Conservation (phyloP, 192 early-diverging fungal genomes). For the Gonapodya prolifera region DNA sequence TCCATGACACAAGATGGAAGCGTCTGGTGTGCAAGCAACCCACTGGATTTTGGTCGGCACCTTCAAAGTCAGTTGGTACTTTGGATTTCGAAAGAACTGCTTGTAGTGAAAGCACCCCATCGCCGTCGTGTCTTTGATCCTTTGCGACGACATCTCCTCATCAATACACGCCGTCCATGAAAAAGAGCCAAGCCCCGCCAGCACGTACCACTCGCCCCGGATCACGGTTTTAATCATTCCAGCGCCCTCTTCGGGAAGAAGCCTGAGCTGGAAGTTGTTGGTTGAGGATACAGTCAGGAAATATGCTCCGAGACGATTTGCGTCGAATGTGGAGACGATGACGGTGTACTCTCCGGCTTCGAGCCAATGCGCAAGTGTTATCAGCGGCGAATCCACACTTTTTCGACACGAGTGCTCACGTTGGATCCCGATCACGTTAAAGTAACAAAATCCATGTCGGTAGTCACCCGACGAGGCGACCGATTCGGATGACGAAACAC, state of each 20-base stretch:
- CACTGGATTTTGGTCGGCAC: constrained; percentile 46
- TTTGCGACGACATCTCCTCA: background rate
- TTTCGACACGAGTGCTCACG: constrained; percentile 22
- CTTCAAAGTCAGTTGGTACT: constrained; percentile 44
- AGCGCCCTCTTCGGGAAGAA: constrained; percentile 64
- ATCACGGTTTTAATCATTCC: constrained; percentile 20
- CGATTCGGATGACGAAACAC: constrained; percentile 40
- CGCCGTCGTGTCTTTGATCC: constrained; percentile 34
- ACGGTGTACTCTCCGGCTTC: constrained; percentile 64
- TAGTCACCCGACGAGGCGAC: constrained; percentile 63
- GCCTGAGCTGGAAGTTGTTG: constrained; percentile 26
- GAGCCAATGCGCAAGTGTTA: background rate
- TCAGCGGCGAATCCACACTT: too few relatives aligned
- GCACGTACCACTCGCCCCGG: background rate
- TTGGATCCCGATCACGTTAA: constrained; percentile 43
- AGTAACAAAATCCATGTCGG: constrained; percentile 61
- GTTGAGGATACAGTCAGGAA: constrained; percentile 48
- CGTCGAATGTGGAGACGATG: constrained; percentile 65
- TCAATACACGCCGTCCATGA: constrained; percentile 43
- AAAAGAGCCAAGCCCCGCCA: background rate
- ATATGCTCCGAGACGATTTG: constrained; percentile 52
- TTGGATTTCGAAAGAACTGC: constrained; percentile 37
- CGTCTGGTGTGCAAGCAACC: background rate
- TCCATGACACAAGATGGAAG: background rate
- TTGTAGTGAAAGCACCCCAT: constrained; percentile 19